Base-by-base conservation (phyloP, 306 rosid genomes). In the Glycyrrhiza uralensis region DNA sequence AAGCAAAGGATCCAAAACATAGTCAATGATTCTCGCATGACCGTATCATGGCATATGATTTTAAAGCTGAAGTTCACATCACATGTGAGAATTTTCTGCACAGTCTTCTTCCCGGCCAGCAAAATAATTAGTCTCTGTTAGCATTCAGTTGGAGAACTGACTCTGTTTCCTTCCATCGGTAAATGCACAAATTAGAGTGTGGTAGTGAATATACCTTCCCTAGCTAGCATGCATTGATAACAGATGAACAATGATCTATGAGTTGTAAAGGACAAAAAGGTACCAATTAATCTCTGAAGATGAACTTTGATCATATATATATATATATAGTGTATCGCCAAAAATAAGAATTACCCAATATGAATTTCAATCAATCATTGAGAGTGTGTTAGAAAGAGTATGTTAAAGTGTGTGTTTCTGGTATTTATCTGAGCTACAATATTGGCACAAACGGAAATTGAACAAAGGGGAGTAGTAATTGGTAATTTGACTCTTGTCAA, bases 11-110 rank as follows among this genome's bases (percentile, higher is more conserved):
- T 77, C 59, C 56, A 55, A 65, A 51, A 35, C 50, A 35, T 0
- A 71, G 76, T 79, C 79, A 83, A 59, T 70, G 65, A 71, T 75
- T 79, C 73, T 15, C 6, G 23, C 60, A 68, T 68, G 80, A 82
- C 85, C 79, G 49, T 45, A 81, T 76, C 81, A 35, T 22, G 17
- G 22, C 67, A 52, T 46, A 62, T 74, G 50, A 63, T n/a, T n/a
- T n/a, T 61, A 72, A 69, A 57, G 69, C 46, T 6, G 7, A 64
- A 57, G 12, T 49, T 69, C 15, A 12, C 44, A 41, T 61, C 80
- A 71, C 79, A 70, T 76, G 75, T 17, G 28, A 42, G 9, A 50
- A 17, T 47, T 18, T 52, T 66, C 36, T 58, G 58, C 78, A 63
- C 79, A 71, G 58, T 72, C 63, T 76, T 28, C 24, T 18, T 67